Conservation (phyloP, 2,329 filamentous ascomycete genomes). For the Lachnellula cervina region DNA sequence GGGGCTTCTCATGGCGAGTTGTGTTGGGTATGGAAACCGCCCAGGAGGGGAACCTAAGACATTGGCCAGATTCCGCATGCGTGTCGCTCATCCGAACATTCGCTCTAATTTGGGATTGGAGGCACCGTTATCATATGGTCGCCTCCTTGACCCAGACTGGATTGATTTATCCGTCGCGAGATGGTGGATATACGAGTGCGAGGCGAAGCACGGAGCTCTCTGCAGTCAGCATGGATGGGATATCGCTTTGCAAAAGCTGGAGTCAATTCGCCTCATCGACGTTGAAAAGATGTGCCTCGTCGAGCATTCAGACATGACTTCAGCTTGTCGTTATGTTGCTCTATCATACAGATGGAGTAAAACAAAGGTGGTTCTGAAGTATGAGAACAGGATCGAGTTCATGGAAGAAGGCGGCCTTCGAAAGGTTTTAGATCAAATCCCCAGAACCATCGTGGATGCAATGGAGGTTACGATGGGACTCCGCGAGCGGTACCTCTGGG, state of each 20-base stretch:
- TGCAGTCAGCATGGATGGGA: constrained; percentile 3
- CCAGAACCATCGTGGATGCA: constrained; percentile 3
- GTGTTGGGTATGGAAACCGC: constrained; percentile 3
- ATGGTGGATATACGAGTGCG: constrained; percentile 3
- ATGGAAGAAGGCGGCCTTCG: constrained; percentile 2
- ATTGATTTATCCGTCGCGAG: constrained; percentile 1
- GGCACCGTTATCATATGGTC: constrained; percentile 2
- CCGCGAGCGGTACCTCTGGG: constrained; percentile 1
- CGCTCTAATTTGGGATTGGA: constrained; percentile 2
- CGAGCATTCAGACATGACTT: not conserved
- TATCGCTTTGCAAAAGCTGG: not conserved
- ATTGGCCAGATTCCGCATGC: constrained; percentile 1
- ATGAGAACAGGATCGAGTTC: constrained; percentile 2
- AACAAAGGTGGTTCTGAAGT: constrained; percentile 1
- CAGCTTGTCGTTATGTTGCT: constrained; percentile 1
- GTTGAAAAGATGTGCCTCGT: constrained; percentile 3
- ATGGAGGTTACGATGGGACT: not conserved
- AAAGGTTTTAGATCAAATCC: constrained; percentile 1
- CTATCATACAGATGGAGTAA: constrained; percentile 2
- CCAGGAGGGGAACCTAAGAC: constrained; percentile 3
- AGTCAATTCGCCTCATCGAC: constrained; percentile 2
- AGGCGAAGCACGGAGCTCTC: constrained; percentile 1
- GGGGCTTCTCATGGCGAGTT: constrained; percentile 2
- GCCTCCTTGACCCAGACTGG: constrained; percentile 1
- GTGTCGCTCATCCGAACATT: constrained; percentile 2